These are phyloP conservation scores for Sarocladium brachiariae DNA, from an alignment of 2,329 filamentous ascomycete species.

Conservation along the genomic window DNA sequence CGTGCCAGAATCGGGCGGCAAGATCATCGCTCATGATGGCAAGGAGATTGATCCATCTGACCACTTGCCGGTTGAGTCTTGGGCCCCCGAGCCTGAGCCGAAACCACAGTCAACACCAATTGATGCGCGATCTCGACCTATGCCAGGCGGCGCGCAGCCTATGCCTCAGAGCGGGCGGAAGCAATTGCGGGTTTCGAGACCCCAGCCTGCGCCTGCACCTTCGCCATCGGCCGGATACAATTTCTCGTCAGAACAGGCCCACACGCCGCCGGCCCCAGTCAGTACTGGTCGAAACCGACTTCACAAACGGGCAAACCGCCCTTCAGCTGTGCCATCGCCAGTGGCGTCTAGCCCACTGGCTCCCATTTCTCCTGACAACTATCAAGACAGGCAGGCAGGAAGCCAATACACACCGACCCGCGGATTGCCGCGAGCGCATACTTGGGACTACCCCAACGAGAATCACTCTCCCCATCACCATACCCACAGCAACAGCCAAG, in stretches of 20 bases:
- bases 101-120: conserved; percentile 18
- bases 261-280: conserved; percentile 23
- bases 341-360: conserved; percentile 42
- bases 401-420: conserved; percentile 23
- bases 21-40: conserved; percentile 70
- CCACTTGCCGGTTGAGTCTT: conserved; percentile 68
- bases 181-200: conserved; percentile 43
- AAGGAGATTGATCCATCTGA: conserved; percentile 75
- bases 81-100: conserved; percentile 66
- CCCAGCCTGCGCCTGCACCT: conserved; percentile 34
- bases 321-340: conserved; percentile 31
- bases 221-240: conserved; percentile 20
- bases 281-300: conserved; percentile 49
- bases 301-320: conserved; percentile 54
- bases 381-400: conserved; percentile 34
- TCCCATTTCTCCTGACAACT: conserved; percentile 45
- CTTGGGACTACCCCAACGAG: conserved; percentile 48
- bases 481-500: conserved; percentile 17
- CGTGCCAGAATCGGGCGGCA: conserved; percentile 49
- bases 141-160: conserved; percentile 46
- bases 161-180: conserved; percentile 44
- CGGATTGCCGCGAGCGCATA: conserved; percentile 37
- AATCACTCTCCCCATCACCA: conserved; percentile 39
- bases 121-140: conserved; percentile 34
- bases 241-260: conserved; percentile 16